These are phyloP conservation scores for Panicum hallii DNA, from an alignment of 202 grass and related monocot species.

Conservation along the genomic window DNA sequence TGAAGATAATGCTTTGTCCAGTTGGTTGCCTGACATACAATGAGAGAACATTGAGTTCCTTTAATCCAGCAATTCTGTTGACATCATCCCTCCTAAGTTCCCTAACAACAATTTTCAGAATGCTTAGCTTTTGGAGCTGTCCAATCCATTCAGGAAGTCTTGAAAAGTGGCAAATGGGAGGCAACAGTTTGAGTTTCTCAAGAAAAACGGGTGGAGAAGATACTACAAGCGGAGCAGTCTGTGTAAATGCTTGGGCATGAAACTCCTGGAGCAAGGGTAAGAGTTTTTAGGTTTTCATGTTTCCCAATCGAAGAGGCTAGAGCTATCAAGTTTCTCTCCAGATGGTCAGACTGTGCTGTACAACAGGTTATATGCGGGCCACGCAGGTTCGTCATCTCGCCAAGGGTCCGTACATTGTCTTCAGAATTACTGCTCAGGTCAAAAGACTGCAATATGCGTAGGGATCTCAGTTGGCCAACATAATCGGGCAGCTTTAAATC, in stretches of 20 bases:
- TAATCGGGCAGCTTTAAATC: background rate
- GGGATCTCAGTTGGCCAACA: slow-evolving; percentile 12
- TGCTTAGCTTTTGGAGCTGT: background rate
- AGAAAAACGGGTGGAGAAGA: background rate
- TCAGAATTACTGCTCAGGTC: slow-evolving; percentile 14
- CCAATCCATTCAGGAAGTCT: slow-evolving; percentile 37
- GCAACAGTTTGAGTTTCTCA: slow-evolving; percentile 10
- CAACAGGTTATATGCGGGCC: slow-evolving; percentile 30
- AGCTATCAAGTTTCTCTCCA: slow-evolving; percentile 5
- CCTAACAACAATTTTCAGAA: slow-evolving; percentile 28
- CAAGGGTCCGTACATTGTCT: slow-evolving; percentile 7
- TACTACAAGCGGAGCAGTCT: background rate
- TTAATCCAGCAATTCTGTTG: background rate
- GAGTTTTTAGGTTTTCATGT: slow-evolving; percentile 14
- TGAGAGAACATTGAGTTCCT: background rate
- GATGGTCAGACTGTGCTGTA: background rate
- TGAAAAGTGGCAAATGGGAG: slow-evolving; percentile 24
- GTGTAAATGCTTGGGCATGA: background rate
- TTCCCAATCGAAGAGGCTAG: slow-evolving; percentile 12
- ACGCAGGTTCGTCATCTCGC: slow-evolving; percentile 13
- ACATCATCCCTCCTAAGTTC: background rate
- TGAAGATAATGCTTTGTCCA: background rate
- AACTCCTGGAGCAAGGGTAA: background rate
- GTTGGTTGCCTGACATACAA: background rate
- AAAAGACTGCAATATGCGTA: slow-evolving; percentile 20